These are phyloP conservation scores for Blastobotrys persicus DNA, from an alignment of 1,139 yeast species.

Conservation along the genomic window DNA sequence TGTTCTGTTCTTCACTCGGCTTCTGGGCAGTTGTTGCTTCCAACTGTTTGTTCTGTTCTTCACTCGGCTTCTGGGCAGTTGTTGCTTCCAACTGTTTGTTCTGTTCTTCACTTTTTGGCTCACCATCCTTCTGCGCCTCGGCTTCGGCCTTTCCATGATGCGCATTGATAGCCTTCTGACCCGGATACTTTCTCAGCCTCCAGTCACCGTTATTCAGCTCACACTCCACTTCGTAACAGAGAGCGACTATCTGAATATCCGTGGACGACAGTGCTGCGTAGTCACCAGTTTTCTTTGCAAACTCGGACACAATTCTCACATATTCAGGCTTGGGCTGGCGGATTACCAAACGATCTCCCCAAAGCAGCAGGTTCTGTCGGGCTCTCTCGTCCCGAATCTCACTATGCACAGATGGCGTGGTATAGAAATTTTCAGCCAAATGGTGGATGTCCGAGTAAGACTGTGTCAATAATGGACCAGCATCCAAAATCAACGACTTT, in stretches of 20 bases:
- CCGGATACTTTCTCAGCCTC: constrained; percentile 66
- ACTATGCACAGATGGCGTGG: constrained; percentile 86
- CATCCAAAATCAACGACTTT: constrained; percentile 72
- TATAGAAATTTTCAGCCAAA: constrained; percentile 66
- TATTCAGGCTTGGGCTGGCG: constrained; percentile 74
- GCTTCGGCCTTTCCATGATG: constrained; percentile 7
- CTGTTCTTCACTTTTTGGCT: background rate
- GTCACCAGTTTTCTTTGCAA: constrained; percentile 91
- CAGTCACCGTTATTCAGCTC: constrained; percentile 67
- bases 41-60: constrained; percentile 3
- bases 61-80: background rate
- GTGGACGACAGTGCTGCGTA: constrained; percentile 80
- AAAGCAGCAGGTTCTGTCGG: constrained; percentile 67
- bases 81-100: too few relatives aligned
- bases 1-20: constrained; percentile 2
- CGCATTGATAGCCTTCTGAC: constrained; percentile 43
- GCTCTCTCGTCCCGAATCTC: constrained; percentile 88
- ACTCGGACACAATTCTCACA: constrained; percentile 63
- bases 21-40: too few relatives aligned
- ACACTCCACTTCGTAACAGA: constrained; percentile 81
- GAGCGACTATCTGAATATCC: constrained; percentile 88
- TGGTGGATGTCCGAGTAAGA: constrained; percentile 71
- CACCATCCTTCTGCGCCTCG: background rate
- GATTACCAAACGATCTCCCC: constrained; percentile 57
- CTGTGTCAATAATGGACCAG: constrained; percentile 89